phyloP scores from a whole-genome alignment of 2,329 filamentous ascomycete species.

The Trichoderma semiorbis region DNA sequence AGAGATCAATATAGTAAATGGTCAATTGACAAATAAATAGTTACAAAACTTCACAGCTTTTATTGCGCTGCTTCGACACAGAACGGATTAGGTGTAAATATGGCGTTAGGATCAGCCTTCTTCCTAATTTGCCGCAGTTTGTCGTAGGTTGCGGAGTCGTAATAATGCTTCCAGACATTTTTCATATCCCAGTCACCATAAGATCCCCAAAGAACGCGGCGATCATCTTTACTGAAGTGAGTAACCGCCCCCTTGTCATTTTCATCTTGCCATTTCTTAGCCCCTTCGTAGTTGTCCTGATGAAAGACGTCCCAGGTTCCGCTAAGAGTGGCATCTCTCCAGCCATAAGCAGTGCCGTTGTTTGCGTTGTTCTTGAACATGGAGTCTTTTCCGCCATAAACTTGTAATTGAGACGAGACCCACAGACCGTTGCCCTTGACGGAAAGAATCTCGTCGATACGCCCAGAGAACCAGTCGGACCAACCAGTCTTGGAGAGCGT shows the following conservation, averaged over 20 bases:
- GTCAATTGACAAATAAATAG: neutral
- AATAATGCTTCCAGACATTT: neutral
- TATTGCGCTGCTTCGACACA: neutral
- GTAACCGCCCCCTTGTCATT: neutral
- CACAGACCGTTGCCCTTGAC: neutral
- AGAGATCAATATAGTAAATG: neutral
- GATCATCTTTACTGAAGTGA: constrained; percentile 3
- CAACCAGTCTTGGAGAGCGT: neutral
- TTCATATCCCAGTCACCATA: constrained; percentile 1
- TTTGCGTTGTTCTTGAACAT: neutral
- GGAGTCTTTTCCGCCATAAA: neutral
- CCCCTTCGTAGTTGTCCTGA: neutral
- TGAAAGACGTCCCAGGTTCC: neutral
- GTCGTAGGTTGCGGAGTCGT: neutral
- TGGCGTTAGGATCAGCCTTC: neutral
- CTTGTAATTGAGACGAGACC: constrained; percentile 2
- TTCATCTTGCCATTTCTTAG: neutral
- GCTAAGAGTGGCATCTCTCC: neutral
- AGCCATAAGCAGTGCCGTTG: neutral
- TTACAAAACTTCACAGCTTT: constrained; percentile 15
- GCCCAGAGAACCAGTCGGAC: constrained; percentile 5
- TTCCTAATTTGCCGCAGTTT: neutral
- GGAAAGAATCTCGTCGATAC: neutral
- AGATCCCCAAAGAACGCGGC: neutral
- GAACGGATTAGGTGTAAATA: neutral